These are phyloP conservation scores for Salix dunnii DNA, from an alignment of 345 rosid species.

Conservation along the genomic window DNA sequence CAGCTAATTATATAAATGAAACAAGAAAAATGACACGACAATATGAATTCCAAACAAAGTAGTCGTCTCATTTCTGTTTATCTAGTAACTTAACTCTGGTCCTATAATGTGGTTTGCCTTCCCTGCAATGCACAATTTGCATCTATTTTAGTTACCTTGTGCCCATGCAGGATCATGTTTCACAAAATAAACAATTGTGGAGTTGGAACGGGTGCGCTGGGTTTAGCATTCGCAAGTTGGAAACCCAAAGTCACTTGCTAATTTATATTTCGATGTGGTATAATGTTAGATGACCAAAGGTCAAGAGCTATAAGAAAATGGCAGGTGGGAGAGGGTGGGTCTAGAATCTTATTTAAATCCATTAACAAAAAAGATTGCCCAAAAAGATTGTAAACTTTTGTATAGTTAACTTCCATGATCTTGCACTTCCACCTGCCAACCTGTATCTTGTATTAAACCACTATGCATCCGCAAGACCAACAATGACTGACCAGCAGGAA, in stretches of 20 bases:
- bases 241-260: not conserved
- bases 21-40: not conserved
- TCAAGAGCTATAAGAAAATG: not conserved
- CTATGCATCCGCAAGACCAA: not conserved
- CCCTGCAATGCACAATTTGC: not conserved
- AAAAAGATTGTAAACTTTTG: not conserved
- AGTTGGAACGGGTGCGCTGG: not conserved
- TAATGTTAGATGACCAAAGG: not conserved
- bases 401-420: not conserved
- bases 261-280: not conserved
- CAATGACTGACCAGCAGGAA: not conserved
- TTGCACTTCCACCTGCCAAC: not conserved
- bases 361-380: not conserved
- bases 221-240: not conserved
- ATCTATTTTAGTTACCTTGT: not conserved
- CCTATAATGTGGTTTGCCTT: not conserved
- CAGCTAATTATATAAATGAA: not conserved
- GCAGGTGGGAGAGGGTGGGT: not conserved
- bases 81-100: not conserved
- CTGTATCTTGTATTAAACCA: not conserved
- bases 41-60: not conserved
- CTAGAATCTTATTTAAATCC: not conserved
- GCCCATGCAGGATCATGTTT: not conserved
- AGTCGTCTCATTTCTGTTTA: not conserved
- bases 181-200: not conserved